phyloP scores from a whole-genome alignment of 345 rosid species.

The Reutealis trisperma region DNA sequence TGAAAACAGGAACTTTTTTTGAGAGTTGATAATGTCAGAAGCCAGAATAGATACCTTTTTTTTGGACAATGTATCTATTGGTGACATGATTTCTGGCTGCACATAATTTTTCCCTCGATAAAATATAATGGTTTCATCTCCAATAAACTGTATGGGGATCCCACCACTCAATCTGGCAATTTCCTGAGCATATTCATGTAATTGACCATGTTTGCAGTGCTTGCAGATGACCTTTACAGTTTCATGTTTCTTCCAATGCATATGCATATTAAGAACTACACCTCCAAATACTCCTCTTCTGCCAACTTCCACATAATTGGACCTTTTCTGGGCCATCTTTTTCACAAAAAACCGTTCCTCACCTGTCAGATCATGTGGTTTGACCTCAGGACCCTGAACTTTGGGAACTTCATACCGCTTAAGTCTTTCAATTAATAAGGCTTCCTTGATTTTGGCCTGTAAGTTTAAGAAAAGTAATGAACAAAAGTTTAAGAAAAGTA shows the following conservation, averaged over 20 bases:
- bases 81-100: conserved; percentile 91
- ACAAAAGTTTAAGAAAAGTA: neutral
- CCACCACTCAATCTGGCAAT: conserved; percentile 91
- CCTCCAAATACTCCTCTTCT: conserved; percentile 94
- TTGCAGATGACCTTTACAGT: conserved; percentile 94
- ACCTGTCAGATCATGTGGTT: conserved; percentile 72
- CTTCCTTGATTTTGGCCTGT: conserved; percentile 89
- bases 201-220: conserved; percentile 73
- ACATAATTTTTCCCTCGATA: conserved; percentile 83
- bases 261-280: conserved; percentile 89
- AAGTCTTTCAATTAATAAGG: conserved; percentile 73
- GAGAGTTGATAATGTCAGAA: conserved; percentile 4
- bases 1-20: neutral
- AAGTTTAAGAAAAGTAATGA: neutral
- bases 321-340: conserved; percentile 86
- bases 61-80: conserved; percentile 84
- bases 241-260: conserved; percentile 94
- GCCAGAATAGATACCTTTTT: conserved; percentile 47
- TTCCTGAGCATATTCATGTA: conserved; percentile 62
- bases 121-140: conserved; percentile 76
- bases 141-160: conserved; percentile 66
- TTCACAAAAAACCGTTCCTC: conserved; percentile 82
- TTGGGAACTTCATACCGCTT: conserved; percentile 78
- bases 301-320: conserved; percentile 80
- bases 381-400: conserved; percentile 75